Percentiles rank a stretch among this genome's conserved stretches.
These are phyloP conservation scores for Debaryomyces hansenii DNA, from an alignment of 805 yeast genomes.

Conservation along the genomic window DNA sequence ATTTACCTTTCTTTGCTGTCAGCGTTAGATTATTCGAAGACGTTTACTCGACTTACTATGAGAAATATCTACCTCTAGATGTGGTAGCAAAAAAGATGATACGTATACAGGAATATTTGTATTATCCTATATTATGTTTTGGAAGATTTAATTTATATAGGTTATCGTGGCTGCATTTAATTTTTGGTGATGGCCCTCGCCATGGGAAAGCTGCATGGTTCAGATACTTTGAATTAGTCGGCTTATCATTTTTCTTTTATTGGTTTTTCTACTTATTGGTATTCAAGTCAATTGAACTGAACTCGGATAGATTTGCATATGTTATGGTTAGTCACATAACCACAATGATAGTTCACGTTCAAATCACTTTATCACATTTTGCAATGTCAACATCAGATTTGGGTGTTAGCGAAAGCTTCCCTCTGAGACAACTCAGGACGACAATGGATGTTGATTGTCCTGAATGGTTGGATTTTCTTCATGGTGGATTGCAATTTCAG, in stretches of 20 bases:
- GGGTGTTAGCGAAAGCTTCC: constrained; percentile 77
- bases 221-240: constrained; percentile 72
- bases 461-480: constrained; percentile 85
- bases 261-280: constrained; percentile 79
- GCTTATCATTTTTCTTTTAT: constrained; percentile 66
- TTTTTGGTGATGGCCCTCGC: constrained; percentile 76
- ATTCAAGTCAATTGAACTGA: constrained; percentile 49
- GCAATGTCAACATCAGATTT: constrained; percentile 91
- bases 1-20: constrained; percentile 87
- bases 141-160: constrained; percentile 86
- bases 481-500: constrained; percentile 91
- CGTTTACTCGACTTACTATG: constrained; percentile 80
- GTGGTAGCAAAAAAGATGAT: constrained; percentile 55
- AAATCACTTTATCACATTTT: constrained; percentile 84
- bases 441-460: constrained; percentile 97
- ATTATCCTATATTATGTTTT: constrained; percentile 77
- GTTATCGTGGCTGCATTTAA: constrained; percentile 73
- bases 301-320: constrained; percentile 55
- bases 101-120: constrained; percentile 66
- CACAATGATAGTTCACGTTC: constrained; percentile 93
- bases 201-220: constrained; percentile 86
- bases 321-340: constrained; percentile 73
- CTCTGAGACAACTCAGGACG: constrained; percentile 79
- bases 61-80: constrained; percentile 66
- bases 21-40: constrained; percentile 66